Evolutionary conservation across 2,329 filamentous ascomycete genomes (phyloP).

Genomic region (Botrytis porri): DNA sequence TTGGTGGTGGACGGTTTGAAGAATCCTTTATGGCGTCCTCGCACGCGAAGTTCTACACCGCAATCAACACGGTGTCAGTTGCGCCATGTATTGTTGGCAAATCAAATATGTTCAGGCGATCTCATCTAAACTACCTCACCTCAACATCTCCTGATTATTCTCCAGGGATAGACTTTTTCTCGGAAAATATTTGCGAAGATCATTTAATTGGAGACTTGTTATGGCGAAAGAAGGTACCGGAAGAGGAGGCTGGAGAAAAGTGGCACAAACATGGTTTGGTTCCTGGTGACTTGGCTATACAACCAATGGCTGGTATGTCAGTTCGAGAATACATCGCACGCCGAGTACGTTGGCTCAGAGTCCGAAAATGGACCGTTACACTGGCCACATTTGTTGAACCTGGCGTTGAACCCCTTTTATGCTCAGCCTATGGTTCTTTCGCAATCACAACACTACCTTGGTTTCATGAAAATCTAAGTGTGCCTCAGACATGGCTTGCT

Average conservation of each 20-base stretch:
- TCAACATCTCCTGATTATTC: slow-evolving; percentile 43
- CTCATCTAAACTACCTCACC: slow-evolving; percentile 77
- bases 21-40: slow-evolving; percentile 92
- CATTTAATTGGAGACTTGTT: slow-evolving; percentile 91
- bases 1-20: slow-evolving; percentile 79
- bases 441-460: slow-evolving; percentile 71
- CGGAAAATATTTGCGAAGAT: slow-evolving; percentile 94
- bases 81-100: slow-evolving; percentile 96
- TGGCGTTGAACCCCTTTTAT: slow-evolving; percentile 83
- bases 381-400: slow-evolving; percentile 89
- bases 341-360: slow-evolving; percentile 84
- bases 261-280: slow-evolving; percentile 80
- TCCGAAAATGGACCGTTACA: slow-evolving; percentile 90
- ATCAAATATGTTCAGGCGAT: slow-evolving; percentile 96
- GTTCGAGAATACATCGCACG: slow-evolving; percentile 74
- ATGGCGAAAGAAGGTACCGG: slow-evolving; percentile 67
- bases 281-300: slow-evolving; percentile 81
- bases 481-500: slow-evolving; percentile 64
- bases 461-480: slow-evolving; percentile 50
- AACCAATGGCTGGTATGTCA: slow-evolving; percentile 82
- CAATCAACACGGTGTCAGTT: slow-evolving; percentile 88
- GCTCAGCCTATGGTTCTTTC: slow-evolving; percentile 76
- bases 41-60: slow-evolving; percentile 96
- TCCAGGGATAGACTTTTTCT: slow-evolving; percentile 87
- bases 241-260: slow-evolving; percentile 41